Evolutionary conservation across 1,284 basidiomycete genomes (phyloP), one percentile per base, ranked within the genome.

Genomic region (Takashimella tepidaria): DNA sequence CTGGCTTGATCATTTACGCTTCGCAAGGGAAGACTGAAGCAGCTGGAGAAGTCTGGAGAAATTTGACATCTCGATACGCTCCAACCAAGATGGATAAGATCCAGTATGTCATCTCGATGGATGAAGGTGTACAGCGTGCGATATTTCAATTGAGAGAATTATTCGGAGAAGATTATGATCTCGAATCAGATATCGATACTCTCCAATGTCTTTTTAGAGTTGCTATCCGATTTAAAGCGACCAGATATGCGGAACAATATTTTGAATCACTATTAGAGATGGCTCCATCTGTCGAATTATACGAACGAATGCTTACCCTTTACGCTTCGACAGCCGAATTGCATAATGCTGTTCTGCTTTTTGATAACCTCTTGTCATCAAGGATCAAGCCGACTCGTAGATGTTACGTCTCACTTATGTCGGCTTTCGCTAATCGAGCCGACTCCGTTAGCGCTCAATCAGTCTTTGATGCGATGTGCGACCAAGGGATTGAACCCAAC

Each of bases 361-460:
- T 91, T 56, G 75, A 84, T 24, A 79, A 84, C 63, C 86, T 93
- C 83, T 79, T 81, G 27, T 61, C 67, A 1, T 71, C 77, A 2
- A 77, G 79, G 3, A 57, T 85, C 16, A 48, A 63, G 27, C 85
- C 85, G 0, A 79, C 82, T 51, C 66, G 63, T 4, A 75, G 80
- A 49, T 79, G 83, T 8, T 95, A 88, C 72, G 87, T 84, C 22
- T 81, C 56, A 8, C 77, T 93, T 50, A 82, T 96, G 61, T 76
- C 82, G 13, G 77, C 85, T 49, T 83, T 92, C 44, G 84, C 85
- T 2, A 77, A 80, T 47, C 80, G 82, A 25, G 79, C 79, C 51
- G 88, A 97, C 67, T 78, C 84, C 1, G 72, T 81, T 3, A 82
- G 82, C 13, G 89, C 89, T 0, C 84, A 87, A 58, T 76, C 78